phyloP scores from a whole-genome alignment of 352 stramenopile genomes.

The Pythium volutum region DNA sequence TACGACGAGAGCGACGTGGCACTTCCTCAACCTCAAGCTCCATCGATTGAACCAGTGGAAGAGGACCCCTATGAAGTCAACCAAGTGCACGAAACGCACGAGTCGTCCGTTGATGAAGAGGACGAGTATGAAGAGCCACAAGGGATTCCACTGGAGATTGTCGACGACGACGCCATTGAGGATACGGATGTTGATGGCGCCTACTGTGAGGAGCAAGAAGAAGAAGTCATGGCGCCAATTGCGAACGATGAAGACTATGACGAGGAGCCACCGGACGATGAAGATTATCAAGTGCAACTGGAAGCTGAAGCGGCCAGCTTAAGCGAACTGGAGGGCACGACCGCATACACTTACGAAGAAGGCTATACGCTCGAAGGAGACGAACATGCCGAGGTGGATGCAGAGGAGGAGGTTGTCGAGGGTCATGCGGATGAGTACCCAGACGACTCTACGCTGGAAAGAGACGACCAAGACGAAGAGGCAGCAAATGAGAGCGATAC shows the following conservation, averaged over 20 bases:
- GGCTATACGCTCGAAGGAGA: neutral
- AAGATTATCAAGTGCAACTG: neutral
- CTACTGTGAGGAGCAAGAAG: neutral
- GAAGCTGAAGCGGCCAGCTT: slow-evolving; percentile 1
- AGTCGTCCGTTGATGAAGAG: too few relatives aligned
- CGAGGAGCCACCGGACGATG: neutral
- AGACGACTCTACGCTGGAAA: neutral
- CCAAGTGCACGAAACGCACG: too few relatives aligned
- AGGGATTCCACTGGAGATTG: neutral
- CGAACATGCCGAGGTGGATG: neutral
- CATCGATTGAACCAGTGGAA: too few relatives aligned
- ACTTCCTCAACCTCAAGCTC: too few relatives aligned
- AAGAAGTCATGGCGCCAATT: neutral
- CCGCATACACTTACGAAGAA: neutral
- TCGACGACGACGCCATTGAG: neutral
- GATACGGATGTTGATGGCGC: neutral
- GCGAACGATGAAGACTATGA: neutral
- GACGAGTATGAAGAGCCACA: neutral
- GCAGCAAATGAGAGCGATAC: neutral
- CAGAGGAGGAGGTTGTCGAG: neutral
- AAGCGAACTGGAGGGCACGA: neutral
- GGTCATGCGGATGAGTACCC: neutral
- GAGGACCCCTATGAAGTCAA: too few relatives aligned
- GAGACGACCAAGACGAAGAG: too few relatives aligned
- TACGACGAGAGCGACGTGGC: neutral